phyloP scores from a whole-genome alignment of 345 rosid species.

The Raphanus sativus region DNA sequence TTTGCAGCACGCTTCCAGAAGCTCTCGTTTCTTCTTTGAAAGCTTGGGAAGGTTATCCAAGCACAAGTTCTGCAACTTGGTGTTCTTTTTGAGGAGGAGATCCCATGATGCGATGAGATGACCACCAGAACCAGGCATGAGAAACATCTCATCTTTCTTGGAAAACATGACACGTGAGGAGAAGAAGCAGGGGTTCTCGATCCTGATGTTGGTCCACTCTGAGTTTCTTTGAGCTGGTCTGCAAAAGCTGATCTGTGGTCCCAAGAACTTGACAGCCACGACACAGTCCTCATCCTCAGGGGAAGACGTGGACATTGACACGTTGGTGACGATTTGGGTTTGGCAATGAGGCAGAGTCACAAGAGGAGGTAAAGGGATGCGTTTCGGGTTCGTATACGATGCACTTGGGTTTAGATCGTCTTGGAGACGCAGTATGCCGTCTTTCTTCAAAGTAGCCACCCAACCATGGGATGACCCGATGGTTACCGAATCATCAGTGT shows the following conservation, averaged over 20 bases:
- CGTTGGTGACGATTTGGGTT: not conserved
- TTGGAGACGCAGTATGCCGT: not conserved
- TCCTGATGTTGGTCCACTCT: not conserved
- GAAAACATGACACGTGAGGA: too few species aligned
- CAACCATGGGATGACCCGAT: not conserved
- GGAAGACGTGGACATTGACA: not conserved
- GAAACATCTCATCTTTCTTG: too few species aligned
- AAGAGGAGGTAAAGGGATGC: not conserved
- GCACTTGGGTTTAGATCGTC: not conserved
- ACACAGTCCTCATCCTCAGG: not conserved
- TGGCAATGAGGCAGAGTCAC: not conserved
- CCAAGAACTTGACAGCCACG: slow-evolving; percentile 2
- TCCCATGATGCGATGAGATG: not conserved
- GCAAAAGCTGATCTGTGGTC: not conserved
- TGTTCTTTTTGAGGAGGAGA: not conserved
- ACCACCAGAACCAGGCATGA: not conserved
- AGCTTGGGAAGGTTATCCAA: not conserved
- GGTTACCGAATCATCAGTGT: not conserved
- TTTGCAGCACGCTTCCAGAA: not conserved
- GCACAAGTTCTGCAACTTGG: not conserved
- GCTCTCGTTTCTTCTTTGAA: not conserved
- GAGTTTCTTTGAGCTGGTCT: not conserved
- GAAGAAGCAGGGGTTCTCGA: too few species aligned
- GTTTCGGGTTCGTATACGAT: not conserved
- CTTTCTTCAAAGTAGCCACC: not conserved